Percentiles rank a stretch among this genome's conserved stretches.
Evolutionary conservation across 2,329 filamentous ascomycete species (phyloP).

Genomic region (Pezizomycotina sp.): DNA sequence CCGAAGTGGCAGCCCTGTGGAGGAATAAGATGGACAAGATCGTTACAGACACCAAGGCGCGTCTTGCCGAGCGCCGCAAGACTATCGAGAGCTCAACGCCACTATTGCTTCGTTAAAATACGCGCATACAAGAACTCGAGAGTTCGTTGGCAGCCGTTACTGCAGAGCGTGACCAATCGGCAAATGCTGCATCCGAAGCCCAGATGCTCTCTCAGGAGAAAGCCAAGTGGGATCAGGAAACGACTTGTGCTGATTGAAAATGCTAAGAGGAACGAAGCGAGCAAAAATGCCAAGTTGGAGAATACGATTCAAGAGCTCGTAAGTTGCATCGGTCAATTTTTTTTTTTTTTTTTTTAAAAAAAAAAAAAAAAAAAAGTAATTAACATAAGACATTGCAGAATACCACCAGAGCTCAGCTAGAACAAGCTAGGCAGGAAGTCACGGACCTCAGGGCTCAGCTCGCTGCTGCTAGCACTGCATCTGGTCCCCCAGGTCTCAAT

Average conservation of each 20-base stretch:
- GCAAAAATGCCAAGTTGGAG: conserved; percentile 10
- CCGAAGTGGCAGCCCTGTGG: conserved; percentile 20
- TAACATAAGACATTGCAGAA: conserved; percentile 6
- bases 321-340: conserved; percentile 2
- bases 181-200: no score
- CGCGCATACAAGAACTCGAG: conserved; percentile 9
- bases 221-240: no score
- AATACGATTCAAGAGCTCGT: conserved; percentile 12
- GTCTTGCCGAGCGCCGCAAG: conserved; percentile 13
- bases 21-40: conserved; percentile 21
- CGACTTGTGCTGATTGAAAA: no score
- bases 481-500: conserved; percentile 5
- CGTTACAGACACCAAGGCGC: conserved; percentile 23
- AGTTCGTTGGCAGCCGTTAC: conserved; percentile 7
- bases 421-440: conserved; percentile 8
- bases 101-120: conserved; percentile 13
- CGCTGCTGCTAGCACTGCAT: conserved; percentile 5
- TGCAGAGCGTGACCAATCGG: conserved; percentile 5
- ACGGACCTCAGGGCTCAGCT: conserved; percentile 10
- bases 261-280: no score
- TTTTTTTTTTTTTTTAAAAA: neutral
- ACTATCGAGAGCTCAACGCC: conserved; percentile 14
- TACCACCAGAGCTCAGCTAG: no score
- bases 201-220: no score
- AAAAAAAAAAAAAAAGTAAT: conserved; percentile 1